These are phyloP conservation scores for Hanseniaspora vineae DNA, from an alignment of 805 yeast species.

Conservation along the genomic window DNA sequence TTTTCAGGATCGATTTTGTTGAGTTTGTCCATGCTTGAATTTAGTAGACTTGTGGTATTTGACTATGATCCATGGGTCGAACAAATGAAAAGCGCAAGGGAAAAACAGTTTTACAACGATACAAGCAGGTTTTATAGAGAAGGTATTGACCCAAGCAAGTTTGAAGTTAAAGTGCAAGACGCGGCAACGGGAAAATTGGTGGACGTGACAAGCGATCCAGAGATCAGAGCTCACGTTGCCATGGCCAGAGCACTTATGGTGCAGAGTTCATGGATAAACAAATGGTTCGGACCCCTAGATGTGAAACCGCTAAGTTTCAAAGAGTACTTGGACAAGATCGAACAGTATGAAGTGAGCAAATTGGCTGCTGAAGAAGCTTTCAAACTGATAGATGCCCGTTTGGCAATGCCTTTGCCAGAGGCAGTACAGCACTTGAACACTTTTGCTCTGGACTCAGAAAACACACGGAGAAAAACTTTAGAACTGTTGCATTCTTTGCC, in stretches of 20 bases:
- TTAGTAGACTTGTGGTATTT: constrained; percentile 31
- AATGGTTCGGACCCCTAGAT: constrained; percentile 59
- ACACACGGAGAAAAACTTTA: neutral
- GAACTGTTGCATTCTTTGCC: neutral
- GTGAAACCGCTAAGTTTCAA: constrained; percentile 37
- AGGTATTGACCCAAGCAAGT: constrained; percentile 23
- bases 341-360: constrained; percentile 16
- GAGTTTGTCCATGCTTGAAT: constrained; percentile 45
- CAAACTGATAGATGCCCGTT: constrained; percentile 5
- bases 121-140: constrained; percentile 22
- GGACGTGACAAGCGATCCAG: constrained; percentile 18
- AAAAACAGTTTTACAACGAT: constrained; percentile 24
- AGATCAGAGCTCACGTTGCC: constrained; percentile 26
- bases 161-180: constrained; percentile 19
- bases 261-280: constrained; percentile 33
- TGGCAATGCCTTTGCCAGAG: neutral
- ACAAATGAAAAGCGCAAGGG: constrained; percentile 46
- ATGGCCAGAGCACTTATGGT: constrained; percentile 30
- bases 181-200: constrained; percentile 16
- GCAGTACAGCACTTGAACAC: neutral
- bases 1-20: constrained; percentile 34
- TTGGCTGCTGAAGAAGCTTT: constrained; percentile 11
- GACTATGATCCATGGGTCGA: constrained; percentile 61
- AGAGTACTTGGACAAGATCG: constrained; percentile 25
- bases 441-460: neutral